Conservation (phyloP, 1,139 yeast species). For the Schizosaccharomyces versatilis region DNA sequence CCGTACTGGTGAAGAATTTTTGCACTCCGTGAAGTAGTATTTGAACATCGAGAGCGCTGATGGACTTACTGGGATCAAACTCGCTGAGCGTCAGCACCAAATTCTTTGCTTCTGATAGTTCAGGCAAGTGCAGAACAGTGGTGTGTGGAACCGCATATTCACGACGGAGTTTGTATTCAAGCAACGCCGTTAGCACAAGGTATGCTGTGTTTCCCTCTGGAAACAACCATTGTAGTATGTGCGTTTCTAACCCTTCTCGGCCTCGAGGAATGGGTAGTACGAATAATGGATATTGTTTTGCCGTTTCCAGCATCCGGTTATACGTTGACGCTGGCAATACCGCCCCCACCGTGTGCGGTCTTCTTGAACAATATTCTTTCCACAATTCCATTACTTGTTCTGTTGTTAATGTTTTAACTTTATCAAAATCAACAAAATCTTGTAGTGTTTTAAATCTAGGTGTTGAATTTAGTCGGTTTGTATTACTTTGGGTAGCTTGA, state of each 20-base stretch:
- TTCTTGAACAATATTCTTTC: too few relatives aligned
- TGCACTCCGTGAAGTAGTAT: slow-evolving; percentile 59
- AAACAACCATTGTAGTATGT: slow-evolving; percentile 83
- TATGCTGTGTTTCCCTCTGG: slow-evolving; percentile 71
- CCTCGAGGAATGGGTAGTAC: slow-evolving; percentile 25
- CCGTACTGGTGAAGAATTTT: slow-evolving; percentile 39
- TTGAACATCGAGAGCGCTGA: slow-evolving; percentile 51
- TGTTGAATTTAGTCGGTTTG: too few relatives aligned
- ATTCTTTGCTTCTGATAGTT: slow-evolving; percentile 38
- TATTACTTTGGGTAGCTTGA: too few relatives aligned
- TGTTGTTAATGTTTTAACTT: too few relatives aligned
- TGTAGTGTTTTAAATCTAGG: too few relatives aligned
- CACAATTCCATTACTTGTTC: too few relatives aligned
- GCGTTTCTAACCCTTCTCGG: slow-evolving; percentile 49
- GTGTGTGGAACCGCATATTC: slow-evolving; percentile 94
- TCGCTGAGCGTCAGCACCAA: slow-evolving; percentile 72
- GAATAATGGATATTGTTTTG: slow-evolving; percentile 14
- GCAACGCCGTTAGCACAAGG: slow-evolving; percentile 75
- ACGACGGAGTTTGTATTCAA: slow-evolving; percentile 74
- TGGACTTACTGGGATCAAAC: slow-evolving; percentile 46
- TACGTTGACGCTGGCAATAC: not conserved
- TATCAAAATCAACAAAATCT: too few relatives aligned
- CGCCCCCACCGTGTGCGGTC: too few relatives aligned
- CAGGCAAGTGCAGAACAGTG: slow-evolving; percentile 69
- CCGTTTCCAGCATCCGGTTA: not conserved